Conservation (phyloP, 2,329 filamentous ascomycete genomes). For the Microdochium bolleyi region DNA sequence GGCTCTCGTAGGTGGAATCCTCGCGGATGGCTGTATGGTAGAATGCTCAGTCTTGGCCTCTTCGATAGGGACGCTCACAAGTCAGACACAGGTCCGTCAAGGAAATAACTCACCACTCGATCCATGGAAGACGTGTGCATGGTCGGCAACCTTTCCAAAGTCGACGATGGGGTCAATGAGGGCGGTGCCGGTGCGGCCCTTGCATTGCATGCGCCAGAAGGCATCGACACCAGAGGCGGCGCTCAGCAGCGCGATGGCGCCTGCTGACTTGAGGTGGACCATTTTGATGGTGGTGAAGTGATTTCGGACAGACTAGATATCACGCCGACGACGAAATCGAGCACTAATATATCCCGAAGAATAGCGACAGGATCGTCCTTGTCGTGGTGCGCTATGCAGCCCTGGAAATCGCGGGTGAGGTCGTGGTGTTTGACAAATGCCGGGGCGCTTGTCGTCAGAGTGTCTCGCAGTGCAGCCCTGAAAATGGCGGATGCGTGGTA, state of each 20-base stretch:
- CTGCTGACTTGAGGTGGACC: constrained; percentile 8
- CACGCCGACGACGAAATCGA: too few species aligned
- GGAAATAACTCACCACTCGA: constrained; percentile 69
- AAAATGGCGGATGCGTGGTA: neutral
- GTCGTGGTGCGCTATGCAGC: too few species aligned
- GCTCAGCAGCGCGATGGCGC: constrained; percentile 18
- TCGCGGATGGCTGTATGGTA: constrained; percentile 51
- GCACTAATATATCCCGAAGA: too few species aligned
- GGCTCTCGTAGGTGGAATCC: constrained; percentile 44
- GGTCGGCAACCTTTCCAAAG: constrained; percentile 48
- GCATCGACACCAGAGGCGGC: constrained; percentile 40
- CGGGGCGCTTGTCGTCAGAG: neutral
- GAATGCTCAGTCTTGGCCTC: neutral
- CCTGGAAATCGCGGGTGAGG: neutral
- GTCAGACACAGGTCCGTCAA: neutral
- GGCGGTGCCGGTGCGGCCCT: constrained; percentile 58
- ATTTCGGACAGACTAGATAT: too few species aligned
- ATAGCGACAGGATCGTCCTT: too few species aligned
- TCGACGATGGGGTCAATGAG: constrained; percentile 72
- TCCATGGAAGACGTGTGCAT: constrained; percentile 71
- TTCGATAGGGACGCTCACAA: neutral
- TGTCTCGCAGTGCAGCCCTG: neutral
- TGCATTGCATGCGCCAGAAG: constrained; percentile 90
- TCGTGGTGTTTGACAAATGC: neutral
- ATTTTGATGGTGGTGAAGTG: neutral